Evolutionary conservation across 1,139 yeast species (phyloP).

Genomic region (Lodderomyces parapsilosis): DNA sequence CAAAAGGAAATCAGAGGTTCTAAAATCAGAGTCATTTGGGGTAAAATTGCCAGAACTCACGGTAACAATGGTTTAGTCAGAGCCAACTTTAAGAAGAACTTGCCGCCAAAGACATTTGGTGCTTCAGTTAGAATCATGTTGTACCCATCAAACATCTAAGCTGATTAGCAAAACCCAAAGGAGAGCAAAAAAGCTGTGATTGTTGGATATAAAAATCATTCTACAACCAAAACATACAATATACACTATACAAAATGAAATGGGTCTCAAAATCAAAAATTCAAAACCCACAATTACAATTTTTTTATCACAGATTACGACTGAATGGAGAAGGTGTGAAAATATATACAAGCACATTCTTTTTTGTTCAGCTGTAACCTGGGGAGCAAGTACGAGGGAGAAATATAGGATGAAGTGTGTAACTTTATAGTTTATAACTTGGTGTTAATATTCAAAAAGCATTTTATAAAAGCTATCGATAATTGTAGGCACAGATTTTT

Average conservation of each 20-base stretch:
- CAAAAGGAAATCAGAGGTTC: slow-evolving; percentile 97
- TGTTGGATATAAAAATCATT: too few relatives aligned
- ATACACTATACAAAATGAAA: background rate
- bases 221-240: background rate
- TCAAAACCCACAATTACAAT: background rate
- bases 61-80: slow-evolving; percentile 98
- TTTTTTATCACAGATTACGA: slow-evolving; percentile 2
- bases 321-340: background rate
- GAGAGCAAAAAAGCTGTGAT: background rate
- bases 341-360: background rate
- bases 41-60: slow-evolving; percentile 97
- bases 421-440: slow-evolving; percentile 11
- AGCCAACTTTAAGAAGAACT: slow-evolving; percentile 98
- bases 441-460: slow-evolving; percentile 12
- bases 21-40: slow-evolving; percentile 99
- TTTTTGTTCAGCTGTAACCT: too few relatives aligned
- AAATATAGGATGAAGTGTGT: slow-evolving; percentile 7
- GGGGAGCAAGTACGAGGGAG: too few relatives aligned
- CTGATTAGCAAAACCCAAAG: background rate
- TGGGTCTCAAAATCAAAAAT: slow-evolving; percentile 3
- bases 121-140: slow-evolving; percentile 99
- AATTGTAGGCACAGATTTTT: background rate
- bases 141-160: slow-evolving; percentile 99
- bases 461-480: slow-evolving; percentile 3
- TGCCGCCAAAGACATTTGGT: slow-evolving; percentile 99